These are phyloP conservation scores for Pinus taeda DNA, from an alignment of 75 land plant species.

Conservation along the genomic window DNA sequence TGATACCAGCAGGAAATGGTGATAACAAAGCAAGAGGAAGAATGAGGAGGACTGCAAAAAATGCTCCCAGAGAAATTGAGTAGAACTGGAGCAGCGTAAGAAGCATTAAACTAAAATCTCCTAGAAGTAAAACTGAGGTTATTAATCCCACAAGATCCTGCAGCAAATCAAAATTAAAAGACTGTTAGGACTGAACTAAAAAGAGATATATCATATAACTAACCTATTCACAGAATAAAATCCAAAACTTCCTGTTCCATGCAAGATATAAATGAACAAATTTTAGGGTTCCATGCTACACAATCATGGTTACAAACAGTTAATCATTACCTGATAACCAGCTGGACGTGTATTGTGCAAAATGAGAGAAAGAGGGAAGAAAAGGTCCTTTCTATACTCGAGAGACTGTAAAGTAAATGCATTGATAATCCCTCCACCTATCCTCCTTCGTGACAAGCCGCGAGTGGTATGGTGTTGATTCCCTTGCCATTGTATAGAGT, in stretches of 20 bases:
- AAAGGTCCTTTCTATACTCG: slow-evolving; percentile 51
- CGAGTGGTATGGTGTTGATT: slow-evolving; percentile 16
- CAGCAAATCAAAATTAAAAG: slow-evolving; percentile 8
- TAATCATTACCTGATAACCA: slow-evolving; percentile 65
- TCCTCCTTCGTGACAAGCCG: slow-evolving; percentile 38
- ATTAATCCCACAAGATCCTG: slow-evolving; percentile 84
- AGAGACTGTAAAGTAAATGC: slow-evolving; percentile 47
- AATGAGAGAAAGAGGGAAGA: slow-evolving; percentile 74
- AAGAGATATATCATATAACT: neutral
- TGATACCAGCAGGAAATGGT: slow-evolving; percentile 88
- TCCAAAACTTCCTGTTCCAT: neutral
- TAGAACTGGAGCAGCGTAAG: slow-evolving; percentile 81
- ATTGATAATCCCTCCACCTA: slow-evolving; percentile 71
- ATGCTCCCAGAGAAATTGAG: slow-evolving; percentile 80
- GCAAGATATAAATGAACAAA: neutral
- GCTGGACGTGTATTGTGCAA: slow-evolving; percentile 74
- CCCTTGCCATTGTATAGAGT: slow-evolving; percentile 22
- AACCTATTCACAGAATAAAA: neutral
- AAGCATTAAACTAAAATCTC: slow-evolving; percentile 73
- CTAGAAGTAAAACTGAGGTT: slow-evolving; percentile 69
- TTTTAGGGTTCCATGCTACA: neutral
- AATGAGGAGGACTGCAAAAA: slow-evolving; percentile 72
- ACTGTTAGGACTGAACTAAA: neutral
- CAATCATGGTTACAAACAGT: neutral
- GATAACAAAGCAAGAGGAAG: slow-evolving; percentile 90